Percentiles rank a stretch among this genome's conserved stretches.
Evolutionary conservation across 495 filamentous ascomycete genomes (phyloP).

Genomic region (Echria macrotheca): DNA sequence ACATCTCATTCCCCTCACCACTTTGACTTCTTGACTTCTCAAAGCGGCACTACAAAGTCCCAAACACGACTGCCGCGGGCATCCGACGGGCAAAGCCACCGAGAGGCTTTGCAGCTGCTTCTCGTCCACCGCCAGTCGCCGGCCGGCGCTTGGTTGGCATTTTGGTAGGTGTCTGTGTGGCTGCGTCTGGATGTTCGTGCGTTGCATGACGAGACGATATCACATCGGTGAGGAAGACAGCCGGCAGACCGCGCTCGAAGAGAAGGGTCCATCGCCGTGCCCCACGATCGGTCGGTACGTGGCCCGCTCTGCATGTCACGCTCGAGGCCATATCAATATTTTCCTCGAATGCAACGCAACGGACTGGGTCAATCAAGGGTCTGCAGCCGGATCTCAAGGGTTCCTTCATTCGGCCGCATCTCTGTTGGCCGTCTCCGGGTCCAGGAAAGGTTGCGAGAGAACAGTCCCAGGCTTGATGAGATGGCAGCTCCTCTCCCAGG

Average conservation of each 20-base stretch:
- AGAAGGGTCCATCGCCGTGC: background rate
- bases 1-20: background rate
- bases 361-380: background rate
- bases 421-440: background rate
- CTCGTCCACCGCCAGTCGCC: background rate
- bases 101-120: background rate
- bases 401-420: background rate
- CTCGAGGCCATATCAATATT: background rate
- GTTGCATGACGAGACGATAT: slow-evolving; percentile 13
- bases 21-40: too few relatives aligned
- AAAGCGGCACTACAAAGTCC: background rate
- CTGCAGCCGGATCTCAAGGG: background rate
- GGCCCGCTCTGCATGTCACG: background rate
- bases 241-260: background rate
- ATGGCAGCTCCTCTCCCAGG: too few relatives aligned
- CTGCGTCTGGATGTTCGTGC: slow-evolving; percentile 8
- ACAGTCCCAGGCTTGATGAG: too few relatives aligned
- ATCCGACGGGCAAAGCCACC: background rate
- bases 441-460: too few relatives aligned
- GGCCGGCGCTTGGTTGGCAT: slow-evolving; percentile 1
- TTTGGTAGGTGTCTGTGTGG: slow-evolving; percentile 7
- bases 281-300: background rate
- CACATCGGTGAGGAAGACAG: background rate
- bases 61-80: background rate
- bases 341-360: background rate